Evolutionary conservation across 495 filamentous ascomycete species (phyloP), one percentile per base, ranked within the genome.

Genomic region (Trichoderma gamsii): DNA sequence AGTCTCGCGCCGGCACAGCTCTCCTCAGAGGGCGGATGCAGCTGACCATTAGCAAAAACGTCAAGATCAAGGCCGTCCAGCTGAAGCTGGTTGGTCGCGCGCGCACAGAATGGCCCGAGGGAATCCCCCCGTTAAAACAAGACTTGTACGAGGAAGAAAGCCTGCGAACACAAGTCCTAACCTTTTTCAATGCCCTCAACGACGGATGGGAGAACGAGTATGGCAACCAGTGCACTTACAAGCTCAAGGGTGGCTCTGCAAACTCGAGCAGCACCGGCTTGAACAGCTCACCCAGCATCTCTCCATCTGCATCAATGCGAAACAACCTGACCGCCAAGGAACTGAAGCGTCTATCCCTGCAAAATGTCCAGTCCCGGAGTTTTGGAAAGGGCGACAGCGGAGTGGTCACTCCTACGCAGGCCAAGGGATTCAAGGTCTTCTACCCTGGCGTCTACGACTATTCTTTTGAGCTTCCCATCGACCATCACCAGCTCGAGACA

Each of bases 41-140:
- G 74, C 75, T 99, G 65, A 88, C 88, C 70, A 84, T 97, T 12
- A 89, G 89, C 51, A 99, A 98, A 77, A 89, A 88, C 72, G 88
- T 92, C 49, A 99, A 99, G 80, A 89, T 99, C 69, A 97, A 96
- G 81, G 88, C 92, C n/a, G 86, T 99, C 38, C 91, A 90, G 6
- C 80, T 99, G 64, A 91, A 89, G 71, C 93, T 99, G 72, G 84
- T 87, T 38, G 95, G 94, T 21, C 89, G 89, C 74, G 89, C 92
- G 3, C 87, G 89, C 70, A 99, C 95, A 0, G 92, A 97, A 74
- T 99, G 95, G 95, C 95, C 96, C 25, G 95, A 99, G 82, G 95
- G 94, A 41, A 97, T 99, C 25, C 96, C 95, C 7, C 96, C 95
- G 1, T 85, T 86, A 70, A 97, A 96, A 76, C 81, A 88, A 0